Evolutionary conservation across 164 flowering plant genomes (phyloP), one percentile per base, ranked within the genome.

Genomic region (Chimonanthus praecox): DNA sequence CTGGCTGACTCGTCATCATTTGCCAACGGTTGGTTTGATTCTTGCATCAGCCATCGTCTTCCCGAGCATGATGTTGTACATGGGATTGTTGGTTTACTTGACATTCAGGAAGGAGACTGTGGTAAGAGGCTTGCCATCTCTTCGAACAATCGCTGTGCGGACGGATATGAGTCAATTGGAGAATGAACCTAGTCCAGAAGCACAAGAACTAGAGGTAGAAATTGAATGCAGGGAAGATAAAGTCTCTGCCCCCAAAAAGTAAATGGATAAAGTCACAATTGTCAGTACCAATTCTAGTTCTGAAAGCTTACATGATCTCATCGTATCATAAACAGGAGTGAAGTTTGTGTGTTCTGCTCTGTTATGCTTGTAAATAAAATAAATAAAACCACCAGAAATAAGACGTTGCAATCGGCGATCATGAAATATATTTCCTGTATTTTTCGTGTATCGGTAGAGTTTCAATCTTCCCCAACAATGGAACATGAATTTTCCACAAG

Each of bases 71-170:
- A 33, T 33, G 13, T 0, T 69, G 2, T 69, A 69, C 61, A 51
- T 69, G 2, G 61, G 44, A 13, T 7, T 51, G 46, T 10, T 51
- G 46, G 16, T 69, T 11, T 69, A 69, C 61, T 49, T 69, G 54
- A 69, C 60, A 20, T 50, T 69, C 16, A 49, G 46, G 15, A 51
- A 50, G 71, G 47, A 69, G 54, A 49, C 54, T n/a, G n/a, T n/a
- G 16, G 70, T 47, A 15, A 47, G 54, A 46, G 3, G 49, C 69
- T 45, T 5, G 47, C 69, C 69, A 10, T 18, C 69, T 66, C 43
- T 46, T 66, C 49, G 0, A 15, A 44, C n/a, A 20, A 66, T 13
- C 7, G 47, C 7, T 5, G 13, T 66, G 18, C 44, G 49, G 43
- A 43, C 69, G 7, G 47, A 44, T 5, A 48, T 2, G 49, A n/a